Base-by-base conservation (phyloP, 148 eudicot species). In the Beta vulgaris region DNA sequence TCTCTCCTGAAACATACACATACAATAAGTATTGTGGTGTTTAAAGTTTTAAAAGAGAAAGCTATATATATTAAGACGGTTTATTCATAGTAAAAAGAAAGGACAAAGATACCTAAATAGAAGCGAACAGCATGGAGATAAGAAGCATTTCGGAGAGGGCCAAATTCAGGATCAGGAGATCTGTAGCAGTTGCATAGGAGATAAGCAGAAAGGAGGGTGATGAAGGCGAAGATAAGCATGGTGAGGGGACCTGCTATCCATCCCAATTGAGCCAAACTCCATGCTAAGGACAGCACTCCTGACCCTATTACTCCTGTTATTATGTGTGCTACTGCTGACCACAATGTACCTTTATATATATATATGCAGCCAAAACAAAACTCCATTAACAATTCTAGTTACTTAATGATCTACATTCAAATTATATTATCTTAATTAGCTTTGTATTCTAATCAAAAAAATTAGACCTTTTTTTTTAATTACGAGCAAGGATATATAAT, bases 291-390 rank as follows among this genome's bases (percentile, higher is more conserved):
- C 36, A 89, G 77, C 35, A 87, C 90, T 31, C 92, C 92, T 58
- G 92, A 85, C 54, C 92, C 92, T 36, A 89, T 85, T 46, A 89
- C 92, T 72, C 92, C 88, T 13, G 90, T 89, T 76, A 89, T 87
- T 82, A 87, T 84, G 73, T 89, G 92, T 29, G 92, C 92, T 55
- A 82, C 88, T 25, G 90, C 90, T 6, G 90, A 79, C 90, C 90
- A 82, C 73, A 83, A 14, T 40, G 75, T 89, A 62, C 92, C 92
- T 88, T 34, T 10, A 61, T 12, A 61, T 42, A 4, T 37, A 36
- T 43, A 21, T 21, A 48, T 48, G 21, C 53, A 48, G 18, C 53
- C 11, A 40, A 40, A 40, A 40, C 44, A 40, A 40, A 15, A 48
- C 53, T 11, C 14, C 18, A n/a, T n/a, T n/a, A n/a, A n/a, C n/a